A percentile compares a stretch with the other conserved stretches of the same genome.
phyloP scores from a whole-genome alignment of 2,329 filamentous ascomycete species.

The Monascus ruber region DNA sequence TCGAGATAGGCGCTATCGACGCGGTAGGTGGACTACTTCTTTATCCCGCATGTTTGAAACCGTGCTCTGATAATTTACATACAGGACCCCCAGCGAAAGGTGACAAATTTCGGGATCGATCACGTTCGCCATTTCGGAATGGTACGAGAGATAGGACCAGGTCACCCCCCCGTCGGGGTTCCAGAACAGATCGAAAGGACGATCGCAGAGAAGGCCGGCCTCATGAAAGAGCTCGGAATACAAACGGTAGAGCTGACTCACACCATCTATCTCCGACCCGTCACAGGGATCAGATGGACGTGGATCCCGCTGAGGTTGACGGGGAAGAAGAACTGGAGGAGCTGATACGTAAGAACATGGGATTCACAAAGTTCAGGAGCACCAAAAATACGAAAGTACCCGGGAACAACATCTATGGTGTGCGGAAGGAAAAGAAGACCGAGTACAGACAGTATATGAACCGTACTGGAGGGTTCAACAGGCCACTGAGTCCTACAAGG shows the following conservation, averaged over 20 bases:
- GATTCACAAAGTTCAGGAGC: conserved; percentile 71
- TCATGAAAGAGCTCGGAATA: conserved; percentile 11
- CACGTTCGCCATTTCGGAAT: conserved; percentile 26
- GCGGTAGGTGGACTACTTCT: conserved; percentile 21
- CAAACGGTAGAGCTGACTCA: conserved; percentile 14
- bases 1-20: conserved; percentile 26
- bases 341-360: conserved; percentile 77
- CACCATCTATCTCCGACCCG: conserved; percentile 7
- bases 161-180: conserved; percentile 26
- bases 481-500: conserved; percentile 37
- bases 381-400: conserved; percentile 83
- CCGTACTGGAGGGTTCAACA: conserved; percentile 39
- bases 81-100: conserved; percentile 20
- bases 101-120: conserved; percentile 25
- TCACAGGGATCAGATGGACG: conserved; percentile 23
- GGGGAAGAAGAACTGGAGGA: conserved; percentile 56
- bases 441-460: conserved; percentile 95
- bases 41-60: neutral
- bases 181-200: conserved; percentile 20
- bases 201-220: conserved; percentile 20
- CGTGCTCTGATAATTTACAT: neutral
- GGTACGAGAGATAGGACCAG: conserved; percentile 23
- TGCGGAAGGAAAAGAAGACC: conserved; percentile 86
- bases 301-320: conserved; percentile 36
- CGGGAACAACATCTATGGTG: conserved; percentile 72